These are phyloP conservation scores for Plasmodium cynomolgi DNA, from an alignment of 169 alveolate species.

Conservation along the genomic window DNA sequence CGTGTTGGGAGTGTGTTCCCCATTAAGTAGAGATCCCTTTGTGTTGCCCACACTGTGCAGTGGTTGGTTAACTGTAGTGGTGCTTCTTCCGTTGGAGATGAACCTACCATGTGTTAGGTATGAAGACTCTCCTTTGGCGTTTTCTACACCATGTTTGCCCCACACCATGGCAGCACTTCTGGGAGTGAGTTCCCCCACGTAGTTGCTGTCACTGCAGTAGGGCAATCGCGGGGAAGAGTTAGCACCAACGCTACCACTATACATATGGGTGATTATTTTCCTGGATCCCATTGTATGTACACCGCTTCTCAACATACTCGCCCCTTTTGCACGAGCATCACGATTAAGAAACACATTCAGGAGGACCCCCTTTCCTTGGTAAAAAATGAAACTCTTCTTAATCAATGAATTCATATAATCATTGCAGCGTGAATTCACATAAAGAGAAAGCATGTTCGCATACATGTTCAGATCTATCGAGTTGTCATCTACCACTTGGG, in stretches of 20 bases:
- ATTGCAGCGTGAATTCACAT: constrained; percentile 12
- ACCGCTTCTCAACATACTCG: background rate
- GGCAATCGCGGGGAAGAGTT: background rate
- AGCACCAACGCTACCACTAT: background rate
- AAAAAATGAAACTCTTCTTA: constrained; percentile 21
- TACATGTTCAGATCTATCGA: background rate
- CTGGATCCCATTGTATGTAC: background rate
- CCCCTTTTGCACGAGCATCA: background rate
- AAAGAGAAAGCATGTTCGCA: constrained; percentile 8
- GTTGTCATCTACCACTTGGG: background rate
- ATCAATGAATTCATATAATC: constrained; percentile 23
- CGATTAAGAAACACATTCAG: background rate
- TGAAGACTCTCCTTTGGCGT: background rate
- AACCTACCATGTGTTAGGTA: background rate
- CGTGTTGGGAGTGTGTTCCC: background rate
- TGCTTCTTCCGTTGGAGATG: background rate
- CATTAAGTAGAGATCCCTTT: too few relatives aligned
- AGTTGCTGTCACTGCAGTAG: background rate
- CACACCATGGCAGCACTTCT: background rate
- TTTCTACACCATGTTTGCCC: background rate
- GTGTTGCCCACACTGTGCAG: background rate
- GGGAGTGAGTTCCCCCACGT: background rate
- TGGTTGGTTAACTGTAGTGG: background rate
- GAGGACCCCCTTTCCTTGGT: background rate
- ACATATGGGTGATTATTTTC: background rate